Percentiles rank a stretch among this genome's conserved stretches.
Evolutionary conservation across 2,329 filamentous ascomycete species (phyloP).

Genomic region (Neopestalotiopsis clavispora): DNA sequence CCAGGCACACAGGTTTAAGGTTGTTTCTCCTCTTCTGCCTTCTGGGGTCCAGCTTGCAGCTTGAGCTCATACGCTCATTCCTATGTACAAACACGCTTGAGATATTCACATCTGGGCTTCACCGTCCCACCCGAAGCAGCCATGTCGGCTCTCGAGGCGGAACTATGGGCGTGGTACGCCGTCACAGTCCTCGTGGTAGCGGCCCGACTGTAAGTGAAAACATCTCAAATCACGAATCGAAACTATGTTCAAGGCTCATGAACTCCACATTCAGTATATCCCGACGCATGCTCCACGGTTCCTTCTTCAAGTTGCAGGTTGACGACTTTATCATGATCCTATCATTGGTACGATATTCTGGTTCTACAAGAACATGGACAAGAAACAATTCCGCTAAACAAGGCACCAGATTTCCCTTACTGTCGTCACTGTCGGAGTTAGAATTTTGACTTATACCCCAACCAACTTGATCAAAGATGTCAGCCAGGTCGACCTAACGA

Average conservation of each 20-base stretch:
- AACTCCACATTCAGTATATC: slow-evolving; percentile 34
- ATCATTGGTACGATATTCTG: slow-evolving; percentile 47
- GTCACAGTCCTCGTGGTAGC: slow-evolving; percentile 44
- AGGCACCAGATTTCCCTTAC: slow-evolving; percentile 52
- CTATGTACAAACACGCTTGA: neutral
- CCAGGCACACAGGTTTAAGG: neutral
- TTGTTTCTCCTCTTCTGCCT: neutral
- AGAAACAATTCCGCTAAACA: slow-evolving; percentile 15
- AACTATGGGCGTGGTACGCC: slow-evolving; percentile 52
- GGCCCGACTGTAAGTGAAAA: slow-evolving; percentile 42
- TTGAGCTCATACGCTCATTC: neutral
- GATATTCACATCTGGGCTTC: neutral
- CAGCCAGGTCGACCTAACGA: slow-evolving; percentile 49
- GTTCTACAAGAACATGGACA: neutral
- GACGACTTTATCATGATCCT: slow-evolving; percentile 63
- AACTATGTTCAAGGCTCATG: slow-evolving; percentile 11
- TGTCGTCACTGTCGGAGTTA: slow-evolving; percentile 57
- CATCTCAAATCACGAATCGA: too few relatives aligned
- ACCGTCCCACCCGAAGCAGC: slow-evolving; percentile 1
- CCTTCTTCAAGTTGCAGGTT: slow-evolving; percentile 53
- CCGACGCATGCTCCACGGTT: slow-evolving; percentile 45
- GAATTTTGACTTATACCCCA: slow-evolving; percentile 58
- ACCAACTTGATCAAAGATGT: slow-evolving; percentile 63
- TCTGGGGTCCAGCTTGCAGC: neutral
- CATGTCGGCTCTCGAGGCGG: slow-evolving; percentile 34